Evolutionary conservation across 83 land plant species (phyloP).

Genomic region (Picea abies): DNA sequence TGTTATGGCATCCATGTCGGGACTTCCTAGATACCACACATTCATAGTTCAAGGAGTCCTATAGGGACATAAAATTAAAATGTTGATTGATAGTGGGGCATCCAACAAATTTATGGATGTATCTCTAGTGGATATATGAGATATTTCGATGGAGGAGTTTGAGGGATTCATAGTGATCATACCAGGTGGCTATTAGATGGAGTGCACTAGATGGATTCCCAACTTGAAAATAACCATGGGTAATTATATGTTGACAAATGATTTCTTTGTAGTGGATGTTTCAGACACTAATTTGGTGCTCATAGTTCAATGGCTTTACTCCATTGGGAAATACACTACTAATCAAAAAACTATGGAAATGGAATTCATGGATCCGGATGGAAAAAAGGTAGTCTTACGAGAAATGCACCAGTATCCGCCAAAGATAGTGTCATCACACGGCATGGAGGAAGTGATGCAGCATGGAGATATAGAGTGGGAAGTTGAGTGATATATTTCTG

Average conservation of each 20-base stretch:
- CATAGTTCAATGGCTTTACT: not conserved
- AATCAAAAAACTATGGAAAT: not conserved
- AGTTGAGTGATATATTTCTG: no score
- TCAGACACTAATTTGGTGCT: not conserved
- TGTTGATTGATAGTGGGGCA: not conserved
- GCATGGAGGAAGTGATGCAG: no score
- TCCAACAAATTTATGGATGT: not conserved
- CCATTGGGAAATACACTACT: not conserved
- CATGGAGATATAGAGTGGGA: no score
- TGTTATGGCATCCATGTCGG: not conserved
- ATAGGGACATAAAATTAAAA: not conserved
- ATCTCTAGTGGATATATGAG: not conserved
- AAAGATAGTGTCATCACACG: no score
- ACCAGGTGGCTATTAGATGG: not conserved
- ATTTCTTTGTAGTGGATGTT: not conserved
- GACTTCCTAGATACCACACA: not conserved
- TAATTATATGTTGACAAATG: not conserved
- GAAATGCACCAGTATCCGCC: no score
- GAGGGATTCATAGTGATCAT: not conserved
- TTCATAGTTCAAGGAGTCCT: not conserved
- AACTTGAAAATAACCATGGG: not conserved
- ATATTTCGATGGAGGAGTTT: not conserved
- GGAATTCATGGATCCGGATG: not conserved
- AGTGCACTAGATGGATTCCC: not conserved
- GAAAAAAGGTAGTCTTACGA: no score